phyloP scores from a whole-genome alignment of 768 basidiomycete genomes.

The button mushroom (Agaricus bisporus) region DNA sequence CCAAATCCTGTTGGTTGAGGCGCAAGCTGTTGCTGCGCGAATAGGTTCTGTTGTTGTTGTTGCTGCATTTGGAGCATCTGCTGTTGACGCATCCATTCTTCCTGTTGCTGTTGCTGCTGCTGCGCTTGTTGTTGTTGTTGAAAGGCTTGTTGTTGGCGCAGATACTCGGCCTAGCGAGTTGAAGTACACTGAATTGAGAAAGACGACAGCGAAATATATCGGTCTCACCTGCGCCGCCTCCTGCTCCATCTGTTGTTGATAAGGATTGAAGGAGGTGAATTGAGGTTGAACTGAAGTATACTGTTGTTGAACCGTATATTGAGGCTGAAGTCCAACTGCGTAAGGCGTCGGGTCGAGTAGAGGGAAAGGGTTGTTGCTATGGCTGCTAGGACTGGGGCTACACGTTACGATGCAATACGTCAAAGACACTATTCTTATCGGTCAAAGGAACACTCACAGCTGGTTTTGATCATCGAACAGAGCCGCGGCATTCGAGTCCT shows the following conservation, averaged over 20 bases:
- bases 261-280: slow-evolving; percentile 91
- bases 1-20: slow-evolving; percentile 75
- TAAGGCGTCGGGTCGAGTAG: slow-evolving; percentile 56
- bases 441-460: slow-evolving; percentile 39
- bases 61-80: slow-evolving; percentile 43
- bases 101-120: slow-evolving; percentile 53
- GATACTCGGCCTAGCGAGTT: slow-evolving; percentile 56
- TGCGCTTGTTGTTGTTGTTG: slow-evolving; percentile 48
- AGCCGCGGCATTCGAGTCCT: slow-evolving; percentile 64
- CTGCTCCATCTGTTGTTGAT: slow-evolving; percentile 89
- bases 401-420: slow-evolving; percentile 18
- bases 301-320: slow-evolving; percentile 66
- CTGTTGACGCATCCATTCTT: slow-evolving; percentile 41
- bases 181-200: neutral
- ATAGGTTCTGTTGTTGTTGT: slow-evolving; percentile 42
- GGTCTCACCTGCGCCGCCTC: slow-evolving; percentile 62
- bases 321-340: slow-evolving; percentile 49
- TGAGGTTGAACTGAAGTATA: slow-evolving; percentile 74
- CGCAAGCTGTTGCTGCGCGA: slow-evolving; percentile 40
- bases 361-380: slow-evolving; percentile 53
- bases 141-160: slow-evolving; percentile 70
- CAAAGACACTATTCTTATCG: slow-evolving; percentile 3
- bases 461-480: slow-evolving; percentile 87
- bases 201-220: neutral
- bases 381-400: slow-evolving; percentile 20